Conservation (phyloP, 1,284 basidiomycete genomes). For the Salmacisia buchloeana region DNA sequence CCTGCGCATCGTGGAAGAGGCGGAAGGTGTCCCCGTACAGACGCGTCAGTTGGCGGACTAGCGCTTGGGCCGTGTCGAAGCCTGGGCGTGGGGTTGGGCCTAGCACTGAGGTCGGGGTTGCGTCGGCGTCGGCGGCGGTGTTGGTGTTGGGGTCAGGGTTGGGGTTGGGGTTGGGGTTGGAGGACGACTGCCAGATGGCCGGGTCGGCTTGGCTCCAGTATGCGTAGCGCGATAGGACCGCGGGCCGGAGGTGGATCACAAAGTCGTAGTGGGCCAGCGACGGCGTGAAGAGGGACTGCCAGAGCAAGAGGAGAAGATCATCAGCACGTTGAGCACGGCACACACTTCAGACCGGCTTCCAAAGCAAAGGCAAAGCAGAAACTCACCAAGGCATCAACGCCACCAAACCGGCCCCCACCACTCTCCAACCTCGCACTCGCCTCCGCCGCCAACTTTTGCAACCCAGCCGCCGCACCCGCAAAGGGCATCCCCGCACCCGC, state of each 20-base stretch:
- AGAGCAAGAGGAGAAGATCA: background rate
- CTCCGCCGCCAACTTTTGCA: background rate
- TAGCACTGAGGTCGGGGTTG: background rate
- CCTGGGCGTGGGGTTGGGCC: conserved; percentile 27
- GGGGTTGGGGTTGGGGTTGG: too few relatives aligned
- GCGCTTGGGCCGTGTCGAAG: conserved; percentile 71
- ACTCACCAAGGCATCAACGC: background rate
- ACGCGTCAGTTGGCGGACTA: conserved; percentile 55
- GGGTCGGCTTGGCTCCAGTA: conserved; percentile 31
- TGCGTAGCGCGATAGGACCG: conserved; percentile 65
- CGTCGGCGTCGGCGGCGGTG: background rate
- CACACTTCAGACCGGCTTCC: background rate
- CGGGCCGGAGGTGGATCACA: conserved; percentile 67
- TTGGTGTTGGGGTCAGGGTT: too few relatives aligned
- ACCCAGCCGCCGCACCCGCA: background rate
- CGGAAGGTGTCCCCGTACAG: conserved; percentile 72
- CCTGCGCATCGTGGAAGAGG: conserved; percentile 78
- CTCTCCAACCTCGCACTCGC: background rate
- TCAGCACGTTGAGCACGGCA: background rate
- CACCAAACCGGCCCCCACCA: background rate
- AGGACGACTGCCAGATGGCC: conserved; percentile 55
- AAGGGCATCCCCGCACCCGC: conserved; percentile 8
- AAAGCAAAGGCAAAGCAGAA: background rate
- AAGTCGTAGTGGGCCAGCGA: conserved; percentile 80
- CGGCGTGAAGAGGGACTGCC: conserved; percentile 73